These are phyloP conservation scores for Halophytophthora batemanensis DNA, from an alignment of 352 stramenopile genomes.

Conservation along the genomic window DNA sequence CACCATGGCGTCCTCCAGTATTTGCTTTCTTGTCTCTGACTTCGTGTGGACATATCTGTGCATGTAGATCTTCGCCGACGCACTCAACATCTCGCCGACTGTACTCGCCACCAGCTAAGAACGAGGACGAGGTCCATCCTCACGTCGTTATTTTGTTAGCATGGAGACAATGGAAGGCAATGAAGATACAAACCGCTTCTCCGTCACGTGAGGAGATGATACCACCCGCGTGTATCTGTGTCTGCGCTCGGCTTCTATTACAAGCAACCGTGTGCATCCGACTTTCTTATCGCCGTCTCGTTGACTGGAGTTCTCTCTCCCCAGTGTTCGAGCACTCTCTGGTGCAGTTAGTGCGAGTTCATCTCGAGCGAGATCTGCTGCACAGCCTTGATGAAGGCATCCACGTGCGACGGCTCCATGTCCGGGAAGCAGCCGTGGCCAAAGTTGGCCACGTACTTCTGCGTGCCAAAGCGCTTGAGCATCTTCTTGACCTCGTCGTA, in stretches of 20 bases:
- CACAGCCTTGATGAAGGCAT: conserved; percentile 95
- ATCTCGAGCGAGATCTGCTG: conserved; percentile 92
- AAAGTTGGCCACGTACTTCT: conserved; percentile 97
- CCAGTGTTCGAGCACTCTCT: no score
- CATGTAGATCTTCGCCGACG: conserved; percentile 60
- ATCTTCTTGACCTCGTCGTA: conserved; percentile 90
- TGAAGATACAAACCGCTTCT: no score
- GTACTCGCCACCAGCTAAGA: conserved; percentile 20
- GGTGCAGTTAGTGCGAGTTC: conserved; percentile 45
- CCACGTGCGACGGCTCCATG: conserved; percentile 92
- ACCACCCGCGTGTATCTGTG: no score
- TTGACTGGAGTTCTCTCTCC: no score
- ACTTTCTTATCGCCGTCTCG: no score
- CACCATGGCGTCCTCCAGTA: conserved; percentile 2
- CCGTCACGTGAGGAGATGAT: no score
- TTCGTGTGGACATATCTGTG: background rate
- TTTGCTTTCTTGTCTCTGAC: conserved; percentile 6
- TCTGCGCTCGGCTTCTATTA: background rate
- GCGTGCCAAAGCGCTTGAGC: conserved; percentile 92
- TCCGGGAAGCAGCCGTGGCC: conserved; percentile 96
- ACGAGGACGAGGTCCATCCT: no score
- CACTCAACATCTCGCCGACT: conserved; percentile 52
- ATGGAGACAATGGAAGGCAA: no score
- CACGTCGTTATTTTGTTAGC: no score
- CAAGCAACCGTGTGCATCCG: no score